Evolutionary conservation across 495 filamentous ascomycete species (phyloP), one percentile per base, ranked within the genome.

Genomic region (Schizothecium vesticola): DNA sequence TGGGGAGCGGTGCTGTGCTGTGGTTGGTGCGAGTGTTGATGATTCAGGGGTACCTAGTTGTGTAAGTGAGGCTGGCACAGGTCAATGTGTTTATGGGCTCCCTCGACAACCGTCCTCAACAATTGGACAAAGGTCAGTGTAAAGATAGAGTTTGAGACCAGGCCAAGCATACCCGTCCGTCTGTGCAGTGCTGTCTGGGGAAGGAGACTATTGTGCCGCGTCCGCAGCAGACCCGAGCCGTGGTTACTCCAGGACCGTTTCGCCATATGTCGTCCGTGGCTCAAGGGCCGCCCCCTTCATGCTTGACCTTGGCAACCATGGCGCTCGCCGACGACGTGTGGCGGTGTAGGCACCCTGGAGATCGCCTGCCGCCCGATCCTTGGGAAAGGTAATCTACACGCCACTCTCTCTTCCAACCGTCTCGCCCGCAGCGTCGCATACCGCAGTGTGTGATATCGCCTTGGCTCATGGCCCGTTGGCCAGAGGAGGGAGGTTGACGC

Each of bases 381-480:
- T 51, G 33, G 60, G 26, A 61, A 31, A 31, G 26, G 26, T 56
- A 55, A 66, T 65, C 26, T 57, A 43, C 56, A 31, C 16, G 59
- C 13, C 59, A 60, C 60, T 61, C 43, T 51, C 16, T 51, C 3
- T 51, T n/a, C 43, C 43, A 51, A 51, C 43, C 43, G 36, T 51
- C 36, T 51, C 36, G 36, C 36, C 56, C 21, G 56, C 43, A 51
- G 43, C 43, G 43, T n/a, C 43, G 43, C 43, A 51, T 51, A n/a
- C 43, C 43, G 43, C 43, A 51, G 43, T 51, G 19, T 66, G 64
- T 66, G 65, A 66, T 66, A 66, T 66, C 65, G 65, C 59, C 65
- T 66, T 61, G 65, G 59, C 65, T n/a, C 43, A 8, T 51, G 19
- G 43, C 7, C 31, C 43, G 43, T 51, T 51, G 43, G 43, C 43